Evolutionary conservation across 2,329 filamentous ascomycete species (phyloP), one percentile per base, ranked within the genome.

Genomic region (Xenosphaeropsis pyriputrescens): DNA sequence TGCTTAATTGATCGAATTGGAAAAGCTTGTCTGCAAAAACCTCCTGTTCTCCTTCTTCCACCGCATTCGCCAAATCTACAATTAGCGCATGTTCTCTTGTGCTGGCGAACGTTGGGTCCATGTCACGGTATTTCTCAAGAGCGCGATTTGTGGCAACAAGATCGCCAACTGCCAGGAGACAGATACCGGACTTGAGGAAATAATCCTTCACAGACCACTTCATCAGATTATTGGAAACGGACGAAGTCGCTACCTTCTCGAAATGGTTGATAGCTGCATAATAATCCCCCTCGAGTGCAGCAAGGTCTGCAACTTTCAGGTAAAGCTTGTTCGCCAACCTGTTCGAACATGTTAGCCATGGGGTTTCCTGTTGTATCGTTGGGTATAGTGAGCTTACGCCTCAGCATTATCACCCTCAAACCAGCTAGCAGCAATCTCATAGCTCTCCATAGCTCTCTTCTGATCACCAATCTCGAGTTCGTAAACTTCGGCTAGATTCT

Each of bases 151-250:
- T 72, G 35, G 79, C 82, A 38, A 95, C 82, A 50, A 81, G 64
- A 57, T 96, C 89, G 43, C 67, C 67, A 14, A 65, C 67, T 30
- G 74, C 75, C 29, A 96, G 69, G 57, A 93, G 81, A 64, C 88
- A 95, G 55, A 96, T 83, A 22, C 86, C 88, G 1, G 85, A 85
- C 64, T 95, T 94, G 53, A 96, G 70, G 53, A 95, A 79, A 63
- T 95, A 95, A 47, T 95, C 86, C 61, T 95, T 96, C 45, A 96
- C 85, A 35, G 76, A 85, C 74, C 85, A 93, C 56, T 79, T 83
- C 83, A 93, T 89, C 41, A 94, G 67, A 58, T 93, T 91, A 66
- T 93, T 95, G 59, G 78, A 78, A 50, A 94, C 77, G 29, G 80
- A 81, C 32, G 73, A 70, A 40, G 73, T 70, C 32, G 85, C 82